These are phyloP conservation scores for Capronia americana DNA, from an alignment of 2,329 filamentous ascomycete species.

Conservation along the genomic window DNA sequence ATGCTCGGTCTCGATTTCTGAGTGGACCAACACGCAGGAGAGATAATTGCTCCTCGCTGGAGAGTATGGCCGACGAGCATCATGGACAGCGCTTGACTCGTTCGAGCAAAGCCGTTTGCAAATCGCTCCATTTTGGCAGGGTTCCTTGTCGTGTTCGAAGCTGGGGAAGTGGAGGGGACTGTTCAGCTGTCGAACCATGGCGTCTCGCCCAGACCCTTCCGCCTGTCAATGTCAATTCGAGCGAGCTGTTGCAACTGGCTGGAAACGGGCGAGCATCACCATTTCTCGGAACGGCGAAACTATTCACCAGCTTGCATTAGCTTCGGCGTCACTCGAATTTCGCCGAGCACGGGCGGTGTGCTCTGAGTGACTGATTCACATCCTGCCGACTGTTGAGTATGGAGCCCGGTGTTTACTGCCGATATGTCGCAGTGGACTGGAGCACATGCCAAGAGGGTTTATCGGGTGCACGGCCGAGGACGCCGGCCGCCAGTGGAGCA, in stretches of 20 bases:
- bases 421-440: neutral
- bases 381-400: neutral
- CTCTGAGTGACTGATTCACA: neutral
- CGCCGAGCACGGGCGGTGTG: slow-evolving; percentile 7
- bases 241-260: slow-evolving; percentile 29
- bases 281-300: slow-evolving; percentile 29
- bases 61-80: slow-evolving; percentile 25
- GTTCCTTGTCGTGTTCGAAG: neutral
- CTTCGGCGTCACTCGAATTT: slow-evolving; percentile 24
- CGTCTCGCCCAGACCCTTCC: neutral
- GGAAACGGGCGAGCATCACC: neutral
- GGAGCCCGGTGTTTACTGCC: neutral
- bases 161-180: slow-evolving; percentile 15
- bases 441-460: neutral
- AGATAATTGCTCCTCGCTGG: neutral
- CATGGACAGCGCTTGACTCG: slow-evolving; percentile 10
- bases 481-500: neutral
- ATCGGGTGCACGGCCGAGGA: neutral
- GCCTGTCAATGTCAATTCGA: slow-evolving; percentile 26
- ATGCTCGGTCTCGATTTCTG: neutral
- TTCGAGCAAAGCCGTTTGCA: slow-evolving; percentile 5
- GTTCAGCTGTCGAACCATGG: neutral
- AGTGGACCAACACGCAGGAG: slow-evolving; percentile 7
- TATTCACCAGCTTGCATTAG: slow-evolving; percentile 20
- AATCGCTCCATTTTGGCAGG: slow-evolving; percentile 7